A percentile compares a stretch with the other conserved stretches of the same genome.
Evolutionary conservation across 2,329 filamentous ascomycete species (phyloP).

Genomic region (Uncinocarpus reesii): DNA sequence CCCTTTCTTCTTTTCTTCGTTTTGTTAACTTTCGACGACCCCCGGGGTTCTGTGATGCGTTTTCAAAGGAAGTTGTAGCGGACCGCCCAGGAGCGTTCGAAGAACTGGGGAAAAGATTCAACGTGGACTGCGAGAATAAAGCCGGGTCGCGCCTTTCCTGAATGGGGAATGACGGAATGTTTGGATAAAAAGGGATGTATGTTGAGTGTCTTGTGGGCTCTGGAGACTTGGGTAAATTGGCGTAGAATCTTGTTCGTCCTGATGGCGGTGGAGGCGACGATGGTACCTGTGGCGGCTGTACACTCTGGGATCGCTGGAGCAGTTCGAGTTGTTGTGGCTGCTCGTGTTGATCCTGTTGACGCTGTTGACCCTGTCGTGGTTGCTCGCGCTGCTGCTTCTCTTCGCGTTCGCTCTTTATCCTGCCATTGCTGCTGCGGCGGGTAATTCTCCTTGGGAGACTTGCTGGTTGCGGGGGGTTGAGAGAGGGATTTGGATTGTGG

Average conservation of each 20-base stretch:
- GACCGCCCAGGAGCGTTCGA: neutral
- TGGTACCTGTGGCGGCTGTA: neutral
- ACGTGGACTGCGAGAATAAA: neutral
- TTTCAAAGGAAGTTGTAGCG: neutral
- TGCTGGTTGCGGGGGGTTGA: neutral
- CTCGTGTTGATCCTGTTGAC: neutral
- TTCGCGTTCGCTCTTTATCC: too few relatives aligned
- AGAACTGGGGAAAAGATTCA: neutral
- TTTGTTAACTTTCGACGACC: neutral
- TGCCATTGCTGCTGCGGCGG: too few relatives aligned
- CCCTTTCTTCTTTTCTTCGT: neutral
- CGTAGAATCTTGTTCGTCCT: slow-evolving; percentile 5
- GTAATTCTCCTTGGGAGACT: too few relatives aligned
- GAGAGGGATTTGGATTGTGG: too few relatives aligned
- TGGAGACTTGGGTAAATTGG: neutral
- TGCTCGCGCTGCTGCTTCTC: neutral
- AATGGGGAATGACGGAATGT: neutral
- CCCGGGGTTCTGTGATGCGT: neutral
- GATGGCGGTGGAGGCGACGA: neutral
- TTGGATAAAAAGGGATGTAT: neutral
- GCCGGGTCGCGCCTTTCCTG: neutral
- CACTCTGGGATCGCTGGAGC: neutral
- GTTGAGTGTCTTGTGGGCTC: neutral
- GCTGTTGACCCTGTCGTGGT: neutral
- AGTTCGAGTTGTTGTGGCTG: neutral